Conservation (phyloP, 176 grass and related monocot species). For the Dactylis glomerata region DNA sequence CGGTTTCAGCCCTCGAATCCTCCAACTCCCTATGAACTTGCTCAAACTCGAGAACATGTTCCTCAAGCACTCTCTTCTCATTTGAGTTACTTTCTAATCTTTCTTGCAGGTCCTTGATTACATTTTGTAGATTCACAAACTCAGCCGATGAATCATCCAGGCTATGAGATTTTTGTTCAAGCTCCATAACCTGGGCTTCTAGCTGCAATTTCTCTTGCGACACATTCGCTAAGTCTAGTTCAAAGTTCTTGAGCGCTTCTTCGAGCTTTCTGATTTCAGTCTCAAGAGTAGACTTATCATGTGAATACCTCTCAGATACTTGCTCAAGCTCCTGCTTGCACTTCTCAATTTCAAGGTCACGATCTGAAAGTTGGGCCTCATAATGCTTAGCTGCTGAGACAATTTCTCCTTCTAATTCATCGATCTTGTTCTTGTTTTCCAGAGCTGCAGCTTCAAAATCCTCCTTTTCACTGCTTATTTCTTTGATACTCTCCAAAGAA, state of each 20-base stretch:
- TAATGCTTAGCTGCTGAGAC: slow-evolving; percentile 36
- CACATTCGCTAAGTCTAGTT: slow-evolving; percentile 45
- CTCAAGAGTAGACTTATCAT: slow-evolving; percentile 62
- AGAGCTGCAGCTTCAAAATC: slow-evolving; percentile 45
- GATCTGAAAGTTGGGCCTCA: slow-evolving; percentile 40
- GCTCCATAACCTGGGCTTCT: slow-evolving; percentile 36
- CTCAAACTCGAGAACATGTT: slow-evolving; percentile 45
- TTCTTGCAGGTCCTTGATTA: slow-evolving; percentile 46
- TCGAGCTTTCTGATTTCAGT: slow-evolving; percentile 44
- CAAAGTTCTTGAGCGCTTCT: slow-evolving; percentile 33
- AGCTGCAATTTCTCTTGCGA: slow-evolving; percentile 49
- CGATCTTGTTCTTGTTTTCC: slow-evolving; percentile 51
- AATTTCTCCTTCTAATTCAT: slow-evolving; percentile 55
- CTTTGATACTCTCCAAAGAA: slow-evolving; percentile 35
- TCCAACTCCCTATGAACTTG: slow-evolving; percentile 47
- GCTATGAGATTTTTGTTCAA: slow-evolving; percentile 44
- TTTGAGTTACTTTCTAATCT: slow-evolving; percentile 45
- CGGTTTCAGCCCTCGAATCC: slow-evolving; percentile 21
- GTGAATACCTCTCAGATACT: slow-evolving; percentile 43
- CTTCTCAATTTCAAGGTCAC: slow-evolving; percentile 48
- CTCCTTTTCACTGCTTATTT: slow-evolving; percentile 41
- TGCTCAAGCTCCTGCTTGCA: slow-evolving; percentile 46
- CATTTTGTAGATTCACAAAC: slow-evolving; percentile 42
- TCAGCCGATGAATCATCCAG: slow-evolving; percentile 41
- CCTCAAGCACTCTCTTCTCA: slow-evolving; percentile 59